Percentiles rank a stretch among this genome's conserved stretches.
Evolutionary conservation across 2,329 filamentous ascomycete species (phyloP).

Genomic region (Sclerotinia nivalis): DNA sequence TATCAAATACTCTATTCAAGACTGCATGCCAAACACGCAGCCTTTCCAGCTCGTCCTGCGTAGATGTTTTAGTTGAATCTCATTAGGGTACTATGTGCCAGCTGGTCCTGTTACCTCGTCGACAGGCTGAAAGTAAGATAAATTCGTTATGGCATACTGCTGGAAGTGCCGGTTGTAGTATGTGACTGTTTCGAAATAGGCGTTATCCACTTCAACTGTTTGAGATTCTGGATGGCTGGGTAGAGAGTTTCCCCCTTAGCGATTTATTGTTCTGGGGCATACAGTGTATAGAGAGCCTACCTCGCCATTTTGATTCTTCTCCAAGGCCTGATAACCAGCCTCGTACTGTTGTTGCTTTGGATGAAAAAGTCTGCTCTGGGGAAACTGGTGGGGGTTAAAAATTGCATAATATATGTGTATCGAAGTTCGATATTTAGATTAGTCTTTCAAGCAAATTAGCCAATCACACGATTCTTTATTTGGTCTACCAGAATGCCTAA

Average conservation of each 20-base stretch:
- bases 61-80: constrained; percentile 14
- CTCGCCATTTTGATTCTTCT: constrained; percentile 6
- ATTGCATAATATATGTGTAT: neutral
- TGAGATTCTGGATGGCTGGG: constrained; percentile 28
- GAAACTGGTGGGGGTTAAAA: neutral
- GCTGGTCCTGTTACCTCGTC: constrained; percentile 59
- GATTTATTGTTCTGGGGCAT: neutral
- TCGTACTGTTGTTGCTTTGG: neutral
- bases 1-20: constrained; percentile 64
- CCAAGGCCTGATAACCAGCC: neutral
- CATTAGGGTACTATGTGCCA: neutral
- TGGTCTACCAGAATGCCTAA: neutral
- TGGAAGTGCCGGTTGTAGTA: constrained; percentile 67
- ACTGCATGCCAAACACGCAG: constrained; percentile 64
- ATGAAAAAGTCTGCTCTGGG: neutral
- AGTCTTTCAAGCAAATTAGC: constrained; percentile 3
- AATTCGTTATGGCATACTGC: constrained; percentile 63
- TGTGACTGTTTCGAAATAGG: constrained; percentile 58
- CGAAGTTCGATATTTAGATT: neutral
- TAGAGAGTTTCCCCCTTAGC: constrained; percentile 1
- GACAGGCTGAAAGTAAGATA: constrained; percentile 66
- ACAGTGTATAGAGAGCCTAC: neutral
- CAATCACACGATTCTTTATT: neutral
- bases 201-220: constrained; percentile 52
- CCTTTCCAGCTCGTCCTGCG: constrained; percentile 66